Percentiles rank a stretch among this genome's conserved stretches.
Conservation (phyloP, 495 filamentous ascomycete species). For the Xylaria bambusicola region DNA sequence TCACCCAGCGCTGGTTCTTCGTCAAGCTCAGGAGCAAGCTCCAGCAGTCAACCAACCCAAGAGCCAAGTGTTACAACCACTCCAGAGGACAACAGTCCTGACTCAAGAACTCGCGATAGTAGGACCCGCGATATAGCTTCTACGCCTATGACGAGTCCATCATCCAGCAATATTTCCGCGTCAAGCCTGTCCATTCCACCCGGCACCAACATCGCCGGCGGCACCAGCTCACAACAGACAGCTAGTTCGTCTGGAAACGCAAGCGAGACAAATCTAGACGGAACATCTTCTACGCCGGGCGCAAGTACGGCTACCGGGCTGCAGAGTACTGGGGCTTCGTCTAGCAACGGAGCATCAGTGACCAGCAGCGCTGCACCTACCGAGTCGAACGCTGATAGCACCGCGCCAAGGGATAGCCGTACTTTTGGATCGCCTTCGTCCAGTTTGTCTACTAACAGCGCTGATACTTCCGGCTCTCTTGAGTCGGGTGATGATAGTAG, state of each 20-base stretch:
- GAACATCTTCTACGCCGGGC: background rate
- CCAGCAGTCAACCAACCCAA: too few species aligned
- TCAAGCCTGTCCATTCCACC: background rate
- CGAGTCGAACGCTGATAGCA: too few species aligned
- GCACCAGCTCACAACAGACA: background rate
- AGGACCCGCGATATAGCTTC: background rate
- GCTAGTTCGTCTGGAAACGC: background rate
- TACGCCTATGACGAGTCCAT: background rate
- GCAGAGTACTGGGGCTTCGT: background rate
- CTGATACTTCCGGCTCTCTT: too few species aligned
- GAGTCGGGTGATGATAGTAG: too few species aligned
- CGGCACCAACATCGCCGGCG: too few species aligned
- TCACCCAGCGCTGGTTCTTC: background rate
- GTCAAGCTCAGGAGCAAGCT: too few species aligned
- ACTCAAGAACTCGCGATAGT: background rate
- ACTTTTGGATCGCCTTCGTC: too few species aligned
- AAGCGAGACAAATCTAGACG: background rate
- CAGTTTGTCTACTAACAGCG: too few species aligned
- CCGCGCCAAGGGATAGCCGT: too few species aligned
- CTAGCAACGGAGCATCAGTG: background rate
- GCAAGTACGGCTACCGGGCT: background rate
- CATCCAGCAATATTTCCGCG: background rate
- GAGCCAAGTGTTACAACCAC: too few species aligned
- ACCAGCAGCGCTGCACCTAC: background rate
- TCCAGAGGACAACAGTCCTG: background rate